Percentiles rank a stretch among this genome's conserved stretches.
These are phyloP conservation scores for Fomitopsis betulina DNA, from an alignment of 1,284 basidiomycete species.

Conservation along the genomic window DNA sequence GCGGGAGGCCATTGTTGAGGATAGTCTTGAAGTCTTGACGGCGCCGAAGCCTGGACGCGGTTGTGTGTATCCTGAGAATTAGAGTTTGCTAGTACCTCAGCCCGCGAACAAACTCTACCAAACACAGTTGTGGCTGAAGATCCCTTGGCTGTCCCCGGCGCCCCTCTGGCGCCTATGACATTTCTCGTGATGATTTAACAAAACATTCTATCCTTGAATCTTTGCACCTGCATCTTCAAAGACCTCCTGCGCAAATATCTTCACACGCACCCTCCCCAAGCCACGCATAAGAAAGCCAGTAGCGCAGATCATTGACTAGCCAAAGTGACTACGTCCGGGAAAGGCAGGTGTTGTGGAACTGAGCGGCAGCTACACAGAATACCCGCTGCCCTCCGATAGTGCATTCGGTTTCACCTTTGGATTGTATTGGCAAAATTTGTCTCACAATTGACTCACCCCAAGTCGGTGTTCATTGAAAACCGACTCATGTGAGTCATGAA, in stretches of 20 bases:
- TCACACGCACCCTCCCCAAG: no score
- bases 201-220: no score
- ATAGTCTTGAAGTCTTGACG: conserved; percentile 29
- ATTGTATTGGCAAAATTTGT: not conserved
- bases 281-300: no score
- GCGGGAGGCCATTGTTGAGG: conserved; percentile 75
- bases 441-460: not conserved
- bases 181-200: not conserved
- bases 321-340: not conserved
- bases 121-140: conserved; percentile 9
- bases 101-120: conserved; percentile 14
- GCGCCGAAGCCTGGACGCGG: conserved; percentile 17
- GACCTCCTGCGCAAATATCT: no score
- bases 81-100: conserved; percentile 27
- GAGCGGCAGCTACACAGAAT: not conserved
- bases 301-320: not conserved
- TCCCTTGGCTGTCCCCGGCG: not conserved
- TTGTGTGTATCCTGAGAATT: conserved; percentile 25
- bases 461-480: not conserved
- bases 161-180: not conserved
- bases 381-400: not conserved
- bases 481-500: not conserved
- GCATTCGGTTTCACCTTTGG: not conserved
- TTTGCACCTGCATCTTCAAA: no score
- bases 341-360: not conserved